Percentiles rank a stretch among this genome's conserved stretches.
phyloP scores from a whole-genome alignment of 2,329 filamentous ascomycete species.

The Ophiosphaerella herpotricha region DNA sequence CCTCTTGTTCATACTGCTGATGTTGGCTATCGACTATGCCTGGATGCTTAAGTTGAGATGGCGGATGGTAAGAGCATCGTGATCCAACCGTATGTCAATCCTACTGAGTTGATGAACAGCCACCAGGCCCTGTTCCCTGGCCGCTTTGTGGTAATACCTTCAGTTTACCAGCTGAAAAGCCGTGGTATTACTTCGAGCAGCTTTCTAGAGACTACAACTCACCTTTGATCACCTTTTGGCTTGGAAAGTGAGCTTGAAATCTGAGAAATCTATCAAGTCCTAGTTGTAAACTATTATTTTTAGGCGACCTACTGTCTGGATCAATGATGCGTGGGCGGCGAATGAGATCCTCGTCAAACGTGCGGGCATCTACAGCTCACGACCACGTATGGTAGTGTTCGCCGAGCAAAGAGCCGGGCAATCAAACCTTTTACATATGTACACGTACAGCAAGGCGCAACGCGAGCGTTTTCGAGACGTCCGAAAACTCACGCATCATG shows the following conservation, averaged over 20 bases:
- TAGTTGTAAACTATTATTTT: background rate
- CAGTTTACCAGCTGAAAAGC: conserved; percentile 58
- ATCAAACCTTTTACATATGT: conserved; percentile 42
- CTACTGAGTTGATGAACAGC: conserved; percentile 38
- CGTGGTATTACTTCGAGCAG: conserved; percentile 63
- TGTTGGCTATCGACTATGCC: conserved; percentile 47
- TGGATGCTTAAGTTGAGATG: conserved; percentile 56
- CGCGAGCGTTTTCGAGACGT: conserved; percentile 38
- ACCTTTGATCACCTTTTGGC: conserved; percentile 62
- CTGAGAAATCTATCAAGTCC: too few species aligned
- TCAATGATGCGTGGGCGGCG: conserved; percentile 54
- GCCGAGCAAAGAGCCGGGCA: conserved; percentile 44
- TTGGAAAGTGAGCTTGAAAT: conserved; percentile 36
- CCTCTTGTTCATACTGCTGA: background rate
- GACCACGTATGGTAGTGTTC: conserved; percentile 56
- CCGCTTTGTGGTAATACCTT: conserved; percentile 63
- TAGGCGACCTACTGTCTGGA: conserved; percentile 41
- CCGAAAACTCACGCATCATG: conserved; percentile 40
- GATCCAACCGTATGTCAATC: background rate
- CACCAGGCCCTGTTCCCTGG: conserved; percentile 59
- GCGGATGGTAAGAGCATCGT: conserved; percentile 47
- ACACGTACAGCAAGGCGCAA: conserved; percentile 33
- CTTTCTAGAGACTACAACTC: conserved; percentile 56
- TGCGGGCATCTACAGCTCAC: conserved; percentile 57
- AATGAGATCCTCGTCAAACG: conserved; percentile 60